Evolutionary conservation across 176 grass and related monocot species (phyloP), one percentile per base, ranked within the genome.

Genomic region (Oryza brachyantha): DNA sequence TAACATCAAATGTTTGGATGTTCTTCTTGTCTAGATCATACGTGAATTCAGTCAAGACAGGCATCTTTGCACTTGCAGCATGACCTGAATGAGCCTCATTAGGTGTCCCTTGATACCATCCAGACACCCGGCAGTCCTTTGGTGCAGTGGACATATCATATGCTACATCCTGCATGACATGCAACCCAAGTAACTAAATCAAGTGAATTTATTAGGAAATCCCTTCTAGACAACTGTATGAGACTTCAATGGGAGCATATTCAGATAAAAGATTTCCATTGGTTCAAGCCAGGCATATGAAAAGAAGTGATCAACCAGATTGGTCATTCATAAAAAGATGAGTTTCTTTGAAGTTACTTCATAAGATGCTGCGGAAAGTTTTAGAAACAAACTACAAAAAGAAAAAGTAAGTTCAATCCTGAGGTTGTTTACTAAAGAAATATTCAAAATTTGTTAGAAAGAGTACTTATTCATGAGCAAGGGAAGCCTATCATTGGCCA

Each of bases 61-160:
- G 3, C 62, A 81, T 31, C 71, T 81, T 88, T 57, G 83, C 72
- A 21, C 81, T 88, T 57, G 83, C 72, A 29, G 52, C 66, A 54
- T 74, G 57, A 29, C 54, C 59, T 3, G 68, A 83, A 13, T 58
- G 24, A 19, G 77, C 41, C 7, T 84, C 92, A 2, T 54, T 77
- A 29, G 66, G 54, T 21, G 72, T 40, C 14, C 67, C 86, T 74
- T 91, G 79, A 66, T 91, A 81, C 92, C 92, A 94, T 40, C 88
- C 86, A 8, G 67, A 91, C 1, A 91, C 43, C 37, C 31, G 79
- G 54, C 88, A 94, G 55, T 86, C 83, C 78, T 91, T 91, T 48
- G 88, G 88, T 8, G 92, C 92, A 45, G 85, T 94, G 29, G 92
- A 86, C 22, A 84, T 84, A n/a, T 94, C 92, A 3, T 91, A 94